These are phyloP conservation scores for Claviceps citrina DNA, from an alignment of 2,329 filamentous ascomycete genomes.

Conservation along the genomic window DNA sequence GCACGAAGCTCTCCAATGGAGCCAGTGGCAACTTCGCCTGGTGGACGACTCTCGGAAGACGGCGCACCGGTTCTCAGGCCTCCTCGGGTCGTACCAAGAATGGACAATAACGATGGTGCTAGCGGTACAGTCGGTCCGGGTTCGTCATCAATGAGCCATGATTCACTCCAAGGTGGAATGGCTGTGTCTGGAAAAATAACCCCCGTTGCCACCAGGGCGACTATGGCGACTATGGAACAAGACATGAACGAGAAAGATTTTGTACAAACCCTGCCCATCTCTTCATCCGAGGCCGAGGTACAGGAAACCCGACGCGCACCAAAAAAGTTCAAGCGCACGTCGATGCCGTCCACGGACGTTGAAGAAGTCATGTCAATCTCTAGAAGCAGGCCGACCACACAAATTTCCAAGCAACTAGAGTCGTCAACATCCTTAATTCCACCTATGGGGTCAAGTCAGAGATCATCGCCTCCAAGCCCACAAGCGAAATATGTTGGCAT, in stretches of 20 bases:
- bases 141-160: background rate
- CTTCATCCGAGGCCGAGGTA: constrained; percentile 5
- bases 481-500: constrained; percentile 17
- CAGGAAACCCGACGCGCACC: background rate
- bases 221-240: background rate
- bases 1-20: background rate
- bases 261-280: constrained; percentile 4
- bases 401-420: background rate
- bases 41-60: background rate
- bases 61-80: constrained; percentile 8
- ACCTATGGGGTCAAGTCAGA: constrained; percentile 3
- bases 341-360: background rate
- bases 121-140: background rate
- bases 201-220: background rate
- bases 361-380: constrained; percentile 3
- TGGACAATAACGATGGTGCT: constrained; percentile 2
- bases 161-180: background rate
- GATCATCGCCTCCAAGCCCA: background rate
- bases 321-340: background rate
- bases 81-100: constrained; percentile 10
- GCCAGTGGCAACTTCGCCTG: background rate
- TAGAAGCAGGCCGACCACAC: background rate
- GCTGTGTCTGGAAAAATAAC: background rate
- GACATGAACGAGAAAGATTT: background rate
- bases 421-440: constrained; percentile 5